Conservation (phyloP, 495 filamentous ascomycete species). For the Geoglossum glabrum region DNA sequence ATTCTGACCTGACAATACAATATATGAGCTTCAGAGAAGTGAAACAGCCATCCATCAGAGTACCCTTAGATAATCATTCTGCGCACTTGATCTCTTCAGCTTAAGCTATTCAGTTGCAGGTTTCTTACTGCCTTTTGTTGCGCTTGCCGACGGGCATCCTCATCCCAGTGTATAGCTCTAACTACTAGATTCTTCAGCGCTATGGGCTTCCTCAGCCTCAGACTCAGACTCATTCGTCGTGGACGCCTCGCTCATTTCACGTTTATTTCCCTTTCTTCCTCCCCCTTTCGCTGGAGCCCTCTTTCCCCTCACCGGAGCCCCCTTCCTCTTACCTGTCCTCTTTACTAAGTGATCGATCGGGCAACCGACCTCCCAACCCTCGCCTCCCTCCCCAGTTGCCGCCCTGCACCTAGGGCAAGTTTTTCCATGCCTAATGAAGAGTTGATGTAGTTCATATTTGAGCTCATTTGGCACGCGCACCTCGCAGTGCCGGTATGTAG, state of each 20-base stretch:
- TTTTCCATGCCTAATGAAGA: constrained; percentile 76
- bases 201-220: not conserved
- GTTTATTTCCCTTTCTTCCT: not conserved
- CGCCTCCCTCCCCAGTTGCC: constrained; percentile 16
- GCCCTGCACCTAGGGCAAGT: constrained; percentile 60
- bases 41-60: too few species aligned
- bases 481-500: constrained; percentile 64
- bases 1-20: too few species aligned
- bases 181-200: not conserved
- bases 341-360: constrained; percentile 24
- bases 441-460: constrained; percentile 75
- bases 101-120: too few species aligned
- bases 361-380: constrained; percentile 22
- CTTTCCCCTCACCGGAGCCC: not conserved
- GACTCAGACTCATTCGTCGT: not conserved
- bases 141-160: too few species aligned
- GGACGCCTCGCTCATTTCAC: not conserved
- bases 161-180: not conserved
- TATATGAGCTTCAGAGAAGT: too few species aligned
- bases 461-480: constrained; percentile 61
- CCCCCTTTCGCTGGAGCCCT: not conserved
- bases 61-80: too few species aligned
- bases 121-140: too few species aligned
- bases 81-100: too few species aligned
- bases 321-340: constrained; percentile 19